Base-by-base conservation (phyloP, 345 rosid genomes). In the Anacardium occidentale region DNA sequence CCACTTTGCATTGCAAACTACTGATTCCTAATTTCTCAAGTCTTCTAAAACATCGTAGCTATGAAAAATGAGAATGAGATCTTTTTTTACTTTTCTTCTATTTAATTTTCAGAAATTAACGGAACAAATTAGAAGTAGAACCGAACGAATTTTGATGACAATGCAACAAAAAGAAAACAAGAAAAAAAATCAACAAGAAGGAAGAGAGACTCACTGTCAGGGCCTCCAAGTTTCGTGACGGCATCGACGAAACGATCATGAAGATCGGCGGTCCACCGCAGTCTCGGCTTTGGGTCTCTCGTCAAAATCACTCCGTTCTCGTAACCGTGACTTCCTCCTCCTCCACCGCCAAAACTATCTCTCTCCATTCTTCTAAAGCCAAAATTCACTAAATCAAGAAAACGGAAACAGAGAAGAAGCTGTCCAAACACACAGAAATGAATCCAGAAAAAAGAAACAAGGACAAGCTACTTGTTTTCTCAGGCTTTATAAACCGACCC, bases 231-330 rank as follows among this genome's bases (percentile, higher is more conserved):
- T 69, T 83, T 81, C 42, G 89, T 76, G 72, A 89, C 94, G 22
- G 91, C 94, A 22, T 84, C 90, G 65, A 89, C 90, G 52, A 87
- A 89, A 17, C 87, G 83, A 42, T 85, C 84, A 55, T 87, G 94
- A 57, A 89, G 94, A 72, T 87, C 91, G 21, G 89, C 71, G 13
- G 94, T 85, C 91, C 94, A 89, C 65, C 91, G 71, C 21, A 89
- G 86, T 70, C 94, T 79, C 3, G 97, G 97, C 81, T 90, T 94
- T 9, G 95, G 93, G 79, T 92, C 97, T 84, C 97, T 88, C 2
- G 87, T 92, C 92, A 90, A 86, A 85, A 87, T 84, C 9, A 89
- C 87, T 64, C 90, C 92, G 15, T 84, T 84, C 69, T 84, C 89
- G 50, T 82, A 88, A 57, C 77, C 68, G 26, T 65, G 69, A 25